Evolutionary conservation across 2,329 filamentous ascomycete species (phyloP).

Genomic region (Piedraia hortae): DNA sequence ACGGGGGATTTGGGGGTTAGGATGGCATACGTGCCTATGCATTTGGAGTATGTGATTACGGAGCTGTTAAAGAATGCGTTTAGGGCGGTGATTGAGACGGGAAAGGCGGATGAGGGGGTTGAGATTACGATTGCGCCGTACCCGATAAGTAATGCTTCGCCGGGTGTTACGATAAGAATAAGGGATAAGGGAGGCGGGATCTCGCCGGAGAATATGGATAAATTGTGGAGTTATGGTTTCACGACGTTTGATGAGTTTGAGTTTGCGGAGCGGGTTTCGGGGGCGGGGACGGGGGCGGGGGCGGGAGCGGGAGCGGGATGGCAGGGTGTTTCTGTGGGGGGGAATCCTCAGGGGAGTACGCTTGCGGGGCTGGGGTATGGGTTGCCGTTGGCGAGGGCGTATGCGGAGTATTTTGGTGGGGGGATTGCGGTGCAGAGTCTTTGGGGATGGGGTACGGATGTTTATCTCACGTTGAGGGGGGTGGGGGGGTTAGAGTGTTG

Average conservation of each 20-base stretch:
- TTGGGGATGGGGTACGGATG: conserved; percentile 67
- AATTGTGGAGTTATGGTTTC: conserved; percentile 94
- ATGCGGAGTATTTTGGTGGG: conserved; percentile 94
- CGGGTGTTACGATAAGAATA: conserved; percentile 83
- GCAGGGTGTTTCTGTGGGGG: conserved; percentile 45
- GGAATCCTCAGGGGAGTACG: conserved; percentile 44
- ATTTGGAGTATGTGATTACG: conserved; percentile 90
- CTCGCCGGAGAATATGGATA: conserved; percentile 48
- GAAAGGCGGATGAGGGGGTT: conserved; percentile 52
- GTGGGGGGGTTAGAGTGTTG: too few relatives aligned
- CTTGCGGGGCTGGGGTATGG: conserved; percentile 83
- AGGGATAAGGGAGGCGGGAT: conserved; percentile 91
- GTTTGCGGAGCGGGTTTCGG: conserved; percentile 21
- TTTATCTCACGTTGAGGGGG: conserved; percentile 32
- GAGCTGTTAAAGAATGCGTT: conserved; percentile 95
- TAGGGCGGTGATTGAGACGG: conserved; percentile 66
- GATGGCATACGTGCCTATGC: conserved; percentile 83
- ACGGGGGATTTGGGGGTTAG: conserved; percentile 67
- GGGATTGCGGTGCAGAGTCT: conserved; percentile 86
- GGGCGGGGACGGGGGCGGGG: conserved; percentile 18
- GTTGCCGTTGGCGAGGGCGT: conserved; percentile 65
- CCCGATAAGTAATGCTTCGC: conserved; percentile 24
- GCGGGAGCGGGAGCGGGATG: conserved; percentile 34
- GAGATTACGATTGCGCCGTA: conserved; percentile 72
- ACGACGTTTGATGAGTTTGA: conserved; percentile 64